Evolutionary conservation across 257 asterid species (phyloP).

Genomic region (Solanum chiquidenum): DNA sequence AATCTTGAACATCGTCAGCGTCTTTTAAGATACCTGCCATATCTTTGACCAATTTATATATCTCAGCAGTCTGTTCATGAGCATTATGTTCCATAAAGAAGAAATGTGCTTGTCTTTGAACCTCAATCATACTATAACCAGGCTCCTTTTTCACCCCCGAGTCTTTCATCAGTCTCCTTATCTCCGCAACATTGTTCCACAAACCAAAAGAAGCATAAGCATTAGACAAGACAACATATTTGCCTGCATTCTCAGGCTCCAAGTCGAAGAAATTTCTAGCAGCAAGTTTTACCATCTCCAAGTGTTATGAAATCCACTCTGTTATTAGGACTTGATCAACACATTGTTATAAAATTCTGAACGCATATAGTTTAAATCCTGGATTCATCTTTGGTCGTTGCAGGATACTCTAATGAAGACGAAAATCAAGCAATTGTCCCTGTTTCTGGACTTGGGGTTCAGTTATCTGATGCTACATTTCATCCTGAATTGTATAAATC

Average conservation of each 20-base stretch:
- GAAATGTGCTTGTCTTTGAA: conserved; percentile 61
- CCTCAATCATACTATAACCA: conserved; percentile 90
- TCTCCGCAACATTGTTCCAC: conserved; percentile 79
- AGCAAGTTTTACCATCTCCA: conserved; percentile 66
- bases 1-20: conserved; percentile 33
- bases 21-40: conserved; percentile 45
- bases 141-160: conserved; percentile 77
- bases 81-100: conserved; percentile 82
- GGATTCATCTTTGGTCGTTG: background rate
- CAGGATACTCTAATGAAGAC: background rate
- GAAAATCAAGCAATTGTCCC: background rate
- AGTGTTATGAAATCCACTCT: background rate
- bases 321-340: too few relatives aligned
- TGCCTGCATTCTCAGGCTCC: conserved; percentile 82
- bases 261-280: conserved; percentile 68
- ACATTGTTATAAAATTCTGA: background rate
- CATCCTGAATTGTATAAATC: background rate
- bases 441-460: background rate
- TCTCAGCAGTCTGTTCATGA: conserved; percentile 49
- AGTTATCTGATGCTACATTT: background rate
- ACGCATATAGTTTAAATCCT: background rate
- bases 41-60: conserved; percentile 38
- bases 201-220: conserved; percentile 81
- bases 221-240: conserved; percentile 73
- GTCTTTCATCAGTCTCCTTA: conserved; percentile 77